Percentiles rank a stretch among this genome's conserved stretches.
Conservation (phyloP, 768 basidiomycete genomes). For the Mycena albidolilacea region DNA sequence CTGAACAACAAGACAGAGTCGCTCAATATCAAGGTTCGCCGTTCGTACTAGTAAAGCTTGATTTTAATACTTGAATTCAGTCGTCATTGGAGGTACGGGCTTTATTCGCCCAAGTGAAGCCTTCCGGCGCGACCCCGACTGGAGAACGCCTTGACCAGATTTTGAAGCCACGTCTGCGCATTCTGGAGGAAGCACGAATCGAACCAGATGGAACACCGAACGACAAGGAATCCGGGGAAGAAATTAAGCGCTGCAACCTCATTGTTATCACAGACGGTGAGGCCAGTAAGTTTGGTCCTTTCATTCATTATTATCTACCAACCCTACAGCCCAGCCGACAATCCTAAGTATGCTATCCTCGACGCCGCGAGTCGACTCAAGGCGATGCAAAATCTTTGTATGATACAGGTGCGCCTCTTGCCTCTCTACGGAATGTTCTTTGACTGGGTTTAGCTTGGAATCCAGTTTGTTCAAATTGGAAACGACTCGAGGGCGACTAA, state of each 20-base stretch:
- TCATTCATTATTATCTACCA: neutral
- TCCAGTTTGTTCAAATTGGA: conserved; percentile 84
- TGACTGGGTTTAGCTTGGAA: conserved; percentile 61
- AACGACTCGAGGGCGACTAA: conserved; percentile 53
- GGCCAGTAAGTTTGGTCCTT: conserved; percentile 58
- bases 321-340: conserved; percentile 59
- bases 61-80: conserved; percentile 44
- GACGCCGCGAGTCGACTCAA: conserved; percentile 67
- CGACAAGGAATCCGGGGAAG: conserved; percentile 42
- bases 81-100: conserved; percentile 52
- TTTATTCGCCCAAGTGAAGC: conserved; percentile 62
- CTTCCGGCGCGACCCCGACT: conserved; percentile 63
- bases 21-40: conserved; percentile 55
- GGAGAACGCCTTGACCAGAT: conserved; percentile 53
- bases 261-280: conserved; percentile 77
- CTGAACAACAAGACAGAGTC: conserved; percentile 59
- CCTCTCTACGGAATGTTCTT: neutral
- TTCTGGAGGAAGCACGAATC: conserved; percentile 48
- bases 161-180: conserved; percentile 46
- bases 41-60: neutral
- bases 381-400: conserved; percentile 44
- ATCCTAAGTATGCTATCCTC: conserved; percentile 64
- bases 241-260: conserved; percentile 70
- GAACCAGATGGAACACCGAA: conserved; percentile 38
- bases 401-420: conserved; percentile 28